phyloP scores from a whole-genome alignment of 139 green algal species.

The Tetraselmis striata region DNA sequence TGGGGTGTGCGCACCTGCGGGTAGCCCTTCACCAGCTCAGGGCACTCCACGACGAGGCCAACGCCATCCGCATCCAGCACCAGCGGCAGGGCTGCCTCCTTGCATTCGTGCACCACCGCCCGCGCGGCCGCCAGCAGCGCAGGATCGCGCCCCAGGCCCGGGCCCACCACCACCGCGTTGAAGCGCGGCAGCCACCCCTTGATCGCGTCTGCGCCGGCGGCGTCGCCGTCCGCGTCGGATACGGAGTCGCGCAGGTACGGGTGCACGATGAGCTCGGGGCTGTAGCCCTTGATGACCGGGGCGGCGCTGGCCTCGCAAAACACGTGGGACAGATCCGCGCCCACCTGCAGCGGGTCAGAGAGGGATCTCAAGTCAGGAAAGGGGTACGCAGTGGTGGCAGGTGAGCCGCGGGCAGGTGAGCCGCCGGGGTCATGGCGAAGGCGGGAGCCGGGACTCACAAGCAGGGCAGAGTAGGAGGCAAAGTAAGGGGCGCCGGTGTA shows the following conservation, averaged over 20 bases:
- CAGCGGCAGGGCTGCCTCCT: slow-evolving; percentile 24
- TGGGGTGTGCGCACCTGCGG: background rate
- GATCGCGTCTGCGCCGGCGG: slow-evolving; percentile 30
- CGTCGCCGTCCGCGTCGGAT: background rate
- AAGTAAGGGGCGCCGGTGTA: slow-evolving; percentile 97
- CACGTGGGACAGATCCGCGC: slow-evolving; percentile 84
- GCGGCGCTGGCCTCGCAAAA: slow-evolving; percentile 80
- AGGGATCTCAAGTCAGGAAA: background rate
- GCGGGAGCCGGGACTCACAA: slow-evolving; percentile 23
- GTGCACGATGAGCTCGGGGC: slow-evolving; percentile 92
- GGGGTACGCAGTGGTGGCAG: background rate
- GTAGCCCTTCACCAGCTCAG: slow-evolving; percentile 30
- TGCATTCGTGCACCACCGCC: slow-evolving; percentile 11
- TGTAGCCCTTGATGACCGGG: slow-evolving; percentile 88
- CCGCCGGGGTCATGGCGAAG: background rate
- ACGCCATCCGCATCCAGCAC: slow-evolving; percentile 64
- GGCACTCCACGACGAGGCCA: slow-evolving; percentile 34
- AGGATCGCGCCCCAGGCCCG: slow-evolving; percentile 63
- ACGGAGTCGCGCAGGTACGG: slow-evolving; percentile 62
- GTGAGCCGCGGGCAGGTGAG: background rate
- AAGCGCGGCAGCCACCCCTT: slow-evolving; percentile 55
- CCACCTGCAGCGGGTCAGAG: slow-evolving; percentile 40
- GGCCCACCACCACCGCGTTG: slow-evolving; percentile 64
- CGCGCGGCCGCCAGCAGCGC: slow-evolving; percentile 1
- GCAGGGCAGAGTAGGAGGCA: slow-evolving; percentile 72